phyloP scores from a whole-genome alignment of 163 green algal genomes.

The Scenedesmus sp. region DNA sequence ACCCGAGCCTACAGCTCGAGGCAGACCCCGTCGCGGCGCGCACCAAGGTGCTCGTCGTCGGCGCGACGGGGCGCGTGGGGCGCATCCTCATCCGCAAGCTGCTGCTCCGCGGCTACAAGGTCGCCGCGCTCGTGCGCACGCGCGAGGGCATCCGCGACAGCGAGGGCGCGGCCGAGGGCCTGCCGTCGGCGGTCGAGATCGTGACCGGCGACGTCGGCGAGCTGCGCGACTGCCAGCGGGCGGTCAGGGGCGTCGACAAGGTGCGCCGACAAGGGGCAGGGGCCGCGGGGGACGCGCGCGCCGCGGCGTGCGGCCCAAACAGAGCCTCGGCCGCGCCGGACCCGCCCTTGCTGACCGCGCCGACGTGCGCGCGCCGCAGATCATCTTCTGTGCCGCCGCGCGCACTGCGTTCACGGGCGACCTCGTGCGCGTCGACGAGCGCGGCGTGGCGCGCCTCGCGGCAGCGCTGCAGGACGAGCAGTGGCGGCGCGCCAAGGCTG shows the following conservation, averaged over 20 bases:
- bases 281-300: too few relatives aligned
- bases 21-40: constrained; percentile 69
- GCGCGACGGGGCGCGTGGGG: constrained; percentile 88
- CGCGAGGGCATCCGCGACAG: constrained; percentile 48
- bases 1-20: constrained; percentile 57
- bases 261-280: too few relatives aligned
- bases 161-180: constrained; percentile 46
- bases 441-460: constrained; percentile 77
- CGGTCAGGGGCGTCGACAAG: constrained; percentile 91
- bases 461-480: constrained; percentile 72
- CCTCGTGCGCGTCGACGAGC: constrained; percentile 80
- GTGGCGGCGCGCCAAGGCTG: constrained; percentile 7
- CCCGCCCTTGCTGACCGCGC: not conserved
- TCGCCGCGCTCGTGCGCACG: constrained; percentile 72
- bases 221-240: constrained; percentile 70
- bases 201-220: constrained; percentile 90
- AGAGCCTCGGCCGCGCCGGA: too few relatives aligned
- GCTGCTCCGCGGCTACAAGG: constrained; percentile 94
- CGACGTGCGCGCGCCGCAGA: too few relatives aligned
- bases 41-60: constrained; percentile 94
- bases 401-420: constrained; percentile 74
- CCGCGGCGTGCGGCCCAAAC: too few relatives aligned
- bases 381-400: constrained; percentile 78
- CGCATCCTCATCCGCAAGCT: constrained; percentile 95
- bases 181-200: constrained; percentile 83